Percentiles rank a stretch among this genome's conserved stretches.
Evolutionary conservation across 2,329 filamentous ascomycete genomes (phyloP).

Genomic region (Whalleya microplaca): DNA sequence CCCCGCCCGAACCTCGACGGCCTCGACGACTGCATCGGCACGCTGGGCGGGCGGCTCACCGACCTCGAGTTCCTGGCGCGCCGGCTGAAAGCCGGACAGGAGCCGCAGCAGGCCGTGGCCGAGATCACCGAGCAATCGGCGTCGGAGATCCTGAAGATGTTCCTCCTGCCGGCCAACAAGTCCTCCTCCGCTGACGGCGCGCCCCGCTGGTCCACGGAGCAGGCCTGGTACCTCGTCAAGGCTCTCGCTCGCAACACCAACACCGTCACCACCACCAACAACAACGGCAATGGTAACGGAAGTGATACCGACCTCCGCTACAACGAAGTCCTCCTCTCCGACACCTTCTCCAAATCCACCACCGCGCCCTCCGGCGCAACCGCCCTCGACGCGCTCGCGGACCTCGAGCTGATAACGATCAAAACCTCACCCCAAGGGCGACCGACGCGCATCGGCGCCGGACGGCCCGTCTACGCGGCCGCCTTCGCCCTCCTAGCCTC

Average conservation of each 20-base stretch:
- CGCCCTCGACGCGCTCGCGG: conserved; percentile 78
- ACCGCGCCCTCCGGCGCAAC: conserved; percentile 67
- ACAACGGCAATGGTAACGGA: no score
- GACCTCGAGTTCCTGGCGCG: conserved; percentile 95
- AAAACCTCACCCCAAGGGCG: conserved; percentile 69
- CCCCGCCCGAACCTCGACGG: conserved; percentile 59
- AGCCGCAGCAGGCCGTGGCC: conserved; percentile 75
- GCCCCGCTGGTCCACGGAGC: conserved; percentile 75
- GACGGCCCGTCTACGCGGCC: conserved; percentile 67
- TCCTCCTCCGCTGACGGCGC: conserved; percentile 39
- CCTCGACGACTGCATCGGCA: conserved; percentile 79
- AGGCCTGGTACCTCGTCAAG: conserved; percentile 90
- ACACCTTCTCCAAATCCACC: conserved; percentile 67
- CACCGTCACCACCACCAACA: no score
- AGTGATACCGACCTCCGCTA: conserved; percentile 69
- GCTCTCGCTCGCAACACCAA: conserved; percentile 70
- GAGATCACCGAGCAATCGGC: conserved; percentile 90
- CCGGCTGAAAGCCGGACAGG: conserved; percentile 84
- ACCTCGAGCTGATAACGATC: conserved; percentile 84
- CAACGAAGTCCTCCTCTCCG: conserved; percentile 80
- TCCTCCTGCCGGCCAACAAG: conserved; percentile 69
- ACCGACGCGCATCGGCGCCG: conserved; percentile 70
- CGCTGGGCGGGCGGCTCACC: conserved; percentile 88
- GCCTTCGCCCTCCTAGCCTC: conserved; percentile 75
- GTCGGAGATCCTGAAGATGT: conserved; percentile 92